phyloP scores from a whole-genome alignment of 208 protist species.

The Leishmania aethiopica region DNA sequence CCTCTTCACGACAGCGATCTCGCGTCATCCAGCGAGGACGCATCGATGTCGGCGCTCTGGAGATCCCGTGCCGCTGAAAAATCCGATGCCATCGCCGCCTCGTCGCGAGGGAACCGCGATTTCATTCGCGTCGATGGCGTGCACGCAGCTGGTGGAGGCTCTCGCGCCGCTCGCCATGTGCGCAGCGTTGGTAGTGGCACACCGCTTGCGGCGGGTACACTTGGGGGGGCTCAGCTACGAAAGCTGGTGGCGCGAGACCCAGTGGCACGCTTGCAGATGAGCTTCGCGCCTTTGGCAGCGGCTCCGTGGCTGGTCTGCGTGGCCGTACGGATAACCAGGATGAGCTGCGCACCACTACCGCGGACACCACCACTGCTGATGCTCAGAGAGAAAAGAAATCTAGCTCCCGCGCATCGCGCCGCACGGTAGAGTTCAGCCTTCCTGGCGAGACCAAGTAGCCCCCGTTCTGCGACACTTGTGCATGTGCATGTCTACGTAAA shows the following conservation, averaged over 20 bases:
- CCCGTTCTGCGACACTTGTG: not conserved
- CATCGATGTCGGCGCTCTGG: not conserved
- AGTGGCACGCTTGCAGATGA: constrained; percentile 12
- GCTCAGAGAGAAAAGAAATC: not conserved
- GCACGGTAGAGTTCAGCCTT: constrained; percentile 24
- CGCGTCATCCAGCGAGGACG: not conserved
- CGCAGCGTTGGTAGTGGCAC: not conserved
- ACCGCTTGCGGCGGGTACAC: not conserved
- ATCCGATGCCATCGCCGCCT: not conserved
- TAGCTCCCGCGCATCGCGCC: constrained; percentile 5
- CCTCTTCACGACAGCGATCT: not conserved
- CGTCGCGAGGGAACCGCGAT: not conserved
- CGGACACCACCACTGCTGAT: not conserved
- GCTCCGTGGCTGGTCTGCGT: not conserved
- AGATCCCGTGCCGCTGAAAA: not conserved
- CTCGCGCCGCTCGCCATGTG: not conserved
- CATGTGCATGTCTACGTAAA: not conserved
- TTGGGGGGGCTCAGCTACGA: not conserved
- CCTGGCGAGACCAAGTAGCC: constrained; percentile 5
- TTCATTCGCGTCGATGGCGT: not conserved
- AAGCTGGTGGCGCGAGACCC: not conserved
- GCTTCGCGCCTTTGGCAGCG: constrained; percentile 5
- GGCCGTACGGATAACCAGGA: not conserved
- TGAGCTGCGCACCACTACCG: not conserved
- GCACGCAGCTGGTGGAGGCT: not conserved